phyloP scores from a whole-genome alignment of 1,284 basidiomycete genomes.

The Ganoderma leucocontextum region DNA sequence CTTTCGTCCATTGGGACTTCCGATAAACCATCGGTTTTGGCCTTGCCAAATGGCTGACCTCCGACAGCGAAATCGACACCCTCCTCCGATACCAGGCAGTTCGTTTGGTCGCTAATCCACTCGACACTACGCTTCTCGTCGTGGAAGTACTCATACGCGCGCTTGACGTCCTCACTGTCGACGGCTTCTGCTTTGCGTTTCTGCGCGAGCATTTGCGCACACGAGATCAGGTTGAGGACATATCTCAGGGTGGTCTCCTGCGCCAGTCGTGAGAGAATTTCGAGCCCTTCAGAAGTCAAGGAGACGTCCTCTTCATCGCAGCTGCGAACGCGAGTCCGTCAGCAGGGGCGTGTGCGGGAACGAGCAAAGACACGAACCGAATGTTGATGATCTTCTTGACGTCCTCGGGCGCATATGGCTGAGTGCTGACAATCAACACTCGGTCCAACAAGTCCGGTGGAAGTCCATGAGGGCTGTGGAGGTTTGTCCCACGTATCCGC shows the following conservation, averaged over 20 bases:
- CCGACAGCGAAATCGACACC: constrained; percentile 41
- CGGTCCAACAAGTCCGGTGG: constrained; percentile 96
- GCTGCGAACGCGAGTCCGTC: constrained; percentile 48
- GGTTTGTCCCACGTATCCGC: constrained; percentile 94
- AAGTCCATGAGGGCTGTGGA: constrained; percentile 93
- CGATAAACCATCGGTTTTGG: background rate
- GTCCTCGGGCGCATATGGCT: constrained; percentile 87
- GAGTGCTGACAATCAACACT: constrained; percentile 94
- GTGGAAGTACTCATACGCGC: constrained; percentile 91
- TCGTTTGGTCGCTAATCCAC: constrained; percentile 91
- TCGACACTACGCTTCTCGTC: constrained; percentile 95
- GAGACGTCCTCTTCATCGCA: constrained; percentile 97
- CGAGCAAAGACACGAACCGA: constrained; percentile 58
- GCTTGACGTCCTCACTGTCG: constrained; percentile 84
- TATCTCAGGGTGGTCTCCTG: constrained; percentile 89
- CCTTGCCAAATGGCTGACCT: constrained; percentile 37
- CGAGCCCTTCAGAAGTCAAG: constrained; percentile 78
- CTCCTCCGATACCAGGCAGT: constrained; percentile 77
- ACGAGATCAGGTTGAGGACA: constrained; percentile 92
- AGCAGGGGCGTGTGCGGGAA: background rate
- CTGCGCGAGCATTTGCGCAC: constrained; percentile 83
- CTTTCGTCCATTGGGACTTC: constrained; percentile 45
- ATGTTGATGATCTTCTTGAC: constrained; percentile 94
- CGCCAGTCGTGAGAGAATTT: constrained; percentile 88
- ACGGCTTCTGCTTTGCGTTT: constrained; percentile 83